Base-by-base conservation (phyloP, 2,329 filamentous ascomycete genomes). In the Claviceps africana region DNA sequence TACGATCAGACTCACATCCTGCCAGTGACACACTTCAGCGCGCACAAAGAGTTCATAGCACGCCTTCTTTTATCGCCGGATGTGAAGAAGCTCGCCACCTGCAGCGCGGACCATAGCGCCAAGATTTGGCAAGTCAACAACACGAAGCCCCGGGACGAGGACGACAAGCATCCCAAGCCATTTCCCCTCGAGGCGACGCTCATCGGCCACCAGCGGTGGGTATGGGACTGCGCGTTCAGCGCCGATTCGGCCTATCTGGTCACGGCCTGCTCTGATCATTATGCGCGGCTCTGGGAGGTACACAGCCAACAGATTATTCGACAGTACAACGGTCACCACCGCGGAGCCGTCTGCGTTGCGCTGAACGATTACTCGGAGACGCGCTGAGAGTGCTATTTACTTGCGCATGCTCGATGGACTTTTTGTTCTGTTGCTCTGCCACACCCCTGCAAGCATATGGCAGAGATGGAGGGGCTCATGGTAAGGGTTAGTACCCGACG, bases 221-320 rank as follows among this genome's bases (percentile, higher is more conserved):
- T 96, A 1, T 96, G 90, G 90, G 90, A 96, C 67, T 96, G 90
- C 62, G 90, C 90, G 1, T 96, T 96, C 69, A 91, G 86, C 56
- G 90, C 90, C 28, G 90, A 96, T 65, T 90, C 85, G 35, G 90
- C 90, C 0, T 96, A 96, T 63, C 74, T 96, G 7, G 90, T 96
- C 13, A 96, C 90, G 0, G 89, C 90, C 5, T 95, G 88, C 65
- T 91, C 85, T 43, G 90, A 96, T 65, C 90, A 96, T 66, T 96
- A 95, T 64, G 90, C 90, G 2, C 78, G 90, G 19, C 71, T 96
- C 53, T 96, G 90, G 90, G 90, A 96, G 72, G 73, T 96, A 57
- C 74, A 78, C 57, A 89, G 84, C 58, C 88, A 94, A 67, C 84
- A 83, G 61, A 90, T 96, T 58, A 96, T 96, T 60, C 78, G 90